phyloP scores from a whole-genome alignment of 2,329 filamentous ascomycete genomes.

The Basipetospora sp. region DNA sequence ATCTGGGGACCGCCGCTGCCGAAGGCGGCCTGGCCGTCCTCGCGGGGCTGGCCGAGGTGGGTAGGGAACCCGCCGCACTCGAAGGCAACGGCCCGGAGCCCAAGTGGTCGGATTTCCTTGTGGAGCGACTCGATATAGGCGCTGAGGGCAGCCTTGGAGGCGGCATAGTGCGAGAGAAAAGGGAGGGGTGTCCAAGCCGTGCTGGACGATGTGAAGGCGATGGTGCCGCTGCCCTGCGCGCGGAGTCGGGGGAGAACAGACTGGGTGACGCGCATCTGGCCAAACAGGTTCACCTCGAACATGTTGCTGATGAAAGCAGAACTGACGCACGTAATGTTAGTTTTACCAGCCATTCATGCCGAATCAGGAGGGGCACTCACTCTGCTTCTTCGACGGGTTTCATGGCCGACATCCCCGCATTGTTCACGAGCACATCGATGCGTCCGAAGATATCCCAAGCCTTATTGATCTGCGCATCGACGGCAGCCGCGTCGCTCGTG shows the following conservation, averaged over 20 bases:
- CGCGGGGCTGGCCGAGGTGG: conserved; percentile 14
- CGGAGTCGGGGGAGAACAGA: conserved; percentile 16
- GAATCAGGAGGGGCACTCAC: no score
- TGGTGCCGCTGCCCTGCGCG: conserved; percentile 11
- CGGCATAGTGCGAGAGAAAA: conserved; percentile 17
- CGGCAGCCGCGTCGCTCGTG: conserved; percentile 8
- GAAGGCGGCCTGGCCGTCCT: conserved; percentile 7
- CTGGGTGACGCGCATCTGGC: conserved; percentile 14
- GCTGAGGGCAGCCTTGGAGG: conserved; percentile 17
- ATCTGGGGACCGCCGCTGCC: conserved; percentile 8
- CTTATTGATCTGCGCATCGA: conserved; percentile 12
- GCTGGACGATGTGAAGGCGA: conserved; percentile 18
- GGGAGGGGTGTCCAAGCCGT: conserved; percentile 16
- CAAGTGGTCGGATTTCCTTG: conserved; percentile 16
- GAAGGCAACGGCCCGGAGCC: conserved; percentile 16
- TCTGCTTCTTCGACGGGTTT: conserved; percentile 17
- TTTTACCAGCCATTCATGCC: no score
- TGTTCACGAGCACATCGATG: conserved; percentile 21
- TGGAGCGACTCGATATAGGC: conserved; percentile 16
- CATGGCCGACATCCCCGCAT: conserved; percentile 17
- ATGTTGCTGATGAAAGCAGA: conserved; percentile 13
- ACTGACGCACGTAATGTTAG: conserved; percentile 7
- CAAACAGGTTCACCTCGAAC: conserved; percentile 17
- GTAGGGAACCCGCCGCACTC: conserved; percentile 19
- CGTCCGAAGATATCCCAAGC: conserved; percentile 18